These are phyloP conservation scores for Lodderomyces orthopsilosis DNA, from an alignment of 1,139 yeast species.

Conservation along the genomic window DNA sequence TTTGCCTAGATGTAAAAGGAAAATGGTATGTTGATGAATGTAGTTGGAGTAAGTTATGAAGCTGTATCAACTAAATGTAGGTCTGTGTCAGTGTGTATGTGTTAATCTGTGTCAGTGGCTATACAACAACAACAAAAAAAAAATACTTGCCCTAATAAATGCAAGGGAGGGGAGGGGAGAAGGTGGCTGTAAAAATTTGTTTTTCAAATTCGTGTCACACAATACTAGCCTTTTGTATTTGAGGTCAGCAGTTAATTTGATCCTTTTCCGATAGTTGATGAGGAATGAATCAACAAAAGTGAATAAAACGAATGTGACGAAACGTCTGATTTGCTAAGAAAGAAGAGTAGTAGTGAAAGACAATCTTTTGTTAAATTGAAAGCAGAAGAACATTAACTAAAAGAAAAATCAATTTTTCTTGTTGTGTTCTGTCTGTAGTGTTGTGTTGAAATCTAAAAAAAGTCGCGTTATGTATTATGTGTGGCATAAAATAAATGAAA, in stretches of 20 bases:
- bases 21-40: background rate
- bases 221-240: no score
- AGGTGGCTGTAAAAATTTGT: background rate
- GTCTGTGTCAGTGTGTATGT: background rate
- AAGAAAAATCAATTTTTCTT: no score
- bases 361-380: no score
- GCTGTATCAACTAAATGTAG: background rate
- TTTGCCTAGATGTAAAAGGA: background rate
- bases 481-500: background rate
- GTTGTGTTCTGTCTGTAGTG: background rate
- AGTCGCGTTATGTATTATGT: background rate
- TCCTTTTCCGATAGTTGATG: no score
- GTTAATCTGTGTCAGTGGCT: background rate
- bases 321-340: no score
- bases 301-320: no score
- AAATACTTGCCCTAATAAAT: no score
- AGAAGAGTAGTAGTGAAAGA: no score
- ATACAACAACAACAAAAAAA: background rate
- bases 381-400: no score
- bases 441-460: background rate
- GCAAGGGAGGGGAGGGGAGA: no score
- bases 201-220: background rate
- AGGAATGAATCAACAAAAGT: no score
- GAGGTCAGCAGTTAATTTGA: no score
- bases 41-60: background rate